Evolutionary conservation across 257 asterid species (phyloP).

Genomic region (Fraxinus cuspidata): DNA sequence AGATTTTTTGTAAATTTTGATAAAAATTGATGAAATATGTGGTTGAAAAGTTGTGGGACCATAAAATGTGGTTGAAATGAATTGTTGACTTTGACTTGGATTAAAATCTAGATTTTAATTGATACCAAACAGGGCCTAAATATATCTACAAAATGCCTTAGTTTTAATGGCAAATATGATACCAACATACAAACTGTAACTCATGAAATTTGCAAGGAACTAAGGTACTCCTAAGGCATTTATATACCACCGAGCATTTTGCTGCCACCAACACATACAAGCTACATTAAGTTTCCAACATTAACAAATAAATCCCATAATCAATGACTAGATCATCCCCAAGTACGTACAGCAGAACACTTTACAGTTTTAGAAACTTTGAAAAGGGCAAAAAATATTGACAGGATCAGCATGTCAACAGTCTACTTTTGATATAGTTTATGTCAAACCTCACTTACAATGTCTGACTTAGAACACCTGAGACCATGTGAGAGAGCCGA

Average conservation of each 20-base stretch:
- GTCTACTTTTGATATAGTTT: not conserved
- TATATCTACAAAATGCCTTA: too few species aligned
- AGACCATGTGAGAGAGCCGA: slow-evolving; percentile 78
- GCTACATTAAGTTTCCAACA: not conserved
- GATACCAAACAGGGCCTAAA: too few species aligned
- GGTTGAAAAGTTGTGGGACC: too few species aligned
- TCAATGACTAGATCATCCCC: not conserved
- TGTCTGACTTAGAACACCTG: slow-evolving; percentile 62
- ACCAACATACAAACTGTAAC: not conserved
- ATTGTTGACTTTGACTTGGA: too few species aligned
- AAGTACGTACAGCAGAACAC: not conserved
- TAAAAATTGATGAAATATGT: too few species aligned
- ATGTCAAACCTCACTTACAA: slow-evolving; percentile 51
- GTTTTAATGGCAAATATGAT: not conserved
- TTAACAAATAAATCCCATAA: not conserved
- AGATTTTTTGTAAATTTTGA: too few species aligned
- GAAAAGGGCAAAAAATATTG: not conserved
- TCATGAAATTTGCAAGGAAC: not conserved
- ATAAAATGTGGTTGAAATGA: not conserved
- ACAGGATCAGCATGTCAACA: not conserved
- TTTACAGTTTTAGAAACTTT: not conserved
- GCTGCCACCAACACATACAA: not conserved
- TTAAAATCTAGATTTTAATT: too few species aligned
- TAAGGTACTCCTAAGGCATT: not conserved
- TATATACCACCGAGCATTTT: not conserved